A percentile compares a stretch with the other conserved stretches of the same genome.
Evolutionary conservation across 129 eudicot genomes (phyloP).

Genomic region (Helichrysum umbraculigerum): DNA sequence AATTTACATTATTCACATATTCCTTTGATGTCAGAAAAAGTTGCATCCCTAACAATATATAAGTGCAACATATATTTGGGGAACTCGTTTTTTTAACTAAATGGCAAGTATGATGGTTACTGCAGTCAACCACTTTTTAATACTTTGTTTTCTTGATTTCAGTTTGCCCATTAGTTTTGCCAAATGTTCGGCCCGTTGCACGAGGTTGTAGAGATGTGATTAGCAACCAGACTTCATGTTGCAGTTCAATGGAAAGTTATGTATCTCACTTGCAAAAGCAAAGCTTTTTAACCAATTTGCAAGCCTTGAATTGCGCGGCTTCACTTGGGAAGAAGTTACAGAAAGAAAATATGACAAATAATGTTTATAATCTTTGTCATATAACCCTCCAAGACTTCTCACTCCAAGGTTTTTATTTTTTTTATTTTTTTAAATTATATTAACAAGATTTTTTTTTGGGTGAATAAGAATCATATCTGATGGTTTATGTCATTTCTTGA

Average conservation of each 20-base stretch:
- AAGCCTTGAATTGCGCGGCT: slow-evolving; percentile 96
- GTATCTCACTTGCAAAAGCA: slow-evolving; percentile 86
- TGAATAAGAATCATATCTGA: slow-evolving; percentile 17
- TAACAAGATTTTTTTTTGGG: neutral
- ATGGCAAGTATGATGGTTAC: neutral
- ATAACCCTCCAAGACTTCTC: slow-evolving; percentile 90
- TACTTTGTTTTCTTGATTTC: slow-evolving; percentile 25
- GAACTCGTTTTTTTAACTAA: neutral
- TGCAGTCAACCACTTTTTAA: neutral
- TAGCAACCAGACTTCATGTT: slow-evolving; percentile 63
- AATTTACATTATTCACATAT: neutral
- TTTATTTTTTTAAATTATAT: neutral
- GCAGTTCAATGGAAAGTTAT: slow-evolving; percentile 61
- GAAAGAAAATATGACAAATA: slow-evolving; percentile 66
- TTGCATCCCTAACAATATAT: neutral
- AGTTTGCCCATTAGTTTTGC: slow-evolving; percentile 91
- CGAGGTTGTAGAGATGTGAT: slow-evolving; percentile 56
- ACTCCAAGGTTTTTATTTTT: slow-evolving; percentile 73
- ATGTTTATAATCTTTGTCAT: slow-evolving; percentile 74
- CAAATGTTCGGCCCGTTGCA: slow-evolving; percentile 53
- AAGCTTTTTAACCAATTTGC: slow-evolving; percentile 90
- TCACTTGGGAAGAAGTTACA: slow-evolving; percentile 76
- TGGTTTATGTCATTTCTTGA: slow-evolving; percentile 40
- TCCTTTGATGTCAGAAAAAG: neutral
- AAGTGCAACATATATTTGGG: neutral